Evolutionary conservation across 192 early-diverging fungal species (phyloP).

Genomic region (Borealophlyctis nickersoniae): DNA sequence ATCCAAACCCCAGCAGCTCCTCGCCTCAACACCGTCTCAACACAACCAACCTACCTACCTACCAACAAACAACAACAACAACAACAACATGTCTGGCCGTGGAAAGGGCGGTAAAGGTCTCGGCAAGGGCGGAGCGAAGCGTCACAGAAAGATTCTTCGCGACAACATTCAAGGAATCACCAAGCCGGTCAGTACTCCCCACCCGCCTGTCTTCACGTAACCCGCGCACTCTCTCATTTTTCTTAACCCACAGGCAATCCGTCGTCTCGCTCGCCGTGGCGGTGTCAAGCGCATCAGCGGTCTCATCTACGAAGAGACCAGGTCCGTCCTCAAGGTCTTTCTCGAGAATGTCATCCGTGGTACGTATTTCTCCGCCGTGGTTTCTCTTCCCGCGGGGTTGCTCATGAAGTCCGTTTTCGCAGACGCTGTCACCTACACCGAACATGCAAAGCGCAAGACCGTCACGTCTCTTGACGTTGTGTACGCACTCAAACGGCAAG

Average conservation of each 20-base stretch:
- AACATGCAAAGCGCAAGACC: conserved; percentile 97
- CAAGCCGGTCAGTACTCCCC: too few species aligned
- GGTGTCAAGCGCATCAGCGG: conserved; percentile 98
- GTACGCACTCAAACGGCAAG: conserved; percentile 95
- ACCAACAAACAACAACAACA: too few species aligned
- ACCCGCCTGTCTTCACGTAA: too few species aligned
- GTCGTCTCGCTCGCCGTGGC: conserved; percentile 96
- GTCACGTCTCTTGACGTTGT: conserved; percentile 97
- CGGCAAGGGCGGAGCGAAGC: conserved; percentile 97
- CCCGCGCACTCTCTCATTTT: too few species aligned
- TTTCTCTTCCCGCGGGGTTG: too few species aligned
- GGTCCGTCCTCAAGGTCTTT: conserved; percentile 93
- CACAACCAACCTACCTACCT: too few species aligned
- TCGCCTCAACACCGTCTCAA: too few species aligned
- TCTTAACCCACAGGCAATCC: too few species aligned
- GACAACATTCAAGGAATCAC: conserved; percentile 97
- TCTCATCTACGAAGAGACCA: conserved; percentile 97
- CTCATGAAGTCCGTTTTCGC: conserved; percentile 71
- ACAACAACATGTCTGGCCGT: conserved; percentile 87
- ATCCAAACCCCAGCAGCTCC: too few species aligned
- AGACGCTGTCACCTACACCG: conserved; percentile 93
- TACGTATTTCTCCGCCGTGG: too few species aligned
- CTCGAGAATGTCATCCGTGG: conserved; percentile 95
- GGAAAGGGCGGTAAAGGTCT: conserved; percentile 99
- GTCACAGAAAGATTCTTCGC: conserved; percentile 98